Conservation (phyloP, 192 early-diverging fungal genomes). For the Coemansia biformis region DNA sequence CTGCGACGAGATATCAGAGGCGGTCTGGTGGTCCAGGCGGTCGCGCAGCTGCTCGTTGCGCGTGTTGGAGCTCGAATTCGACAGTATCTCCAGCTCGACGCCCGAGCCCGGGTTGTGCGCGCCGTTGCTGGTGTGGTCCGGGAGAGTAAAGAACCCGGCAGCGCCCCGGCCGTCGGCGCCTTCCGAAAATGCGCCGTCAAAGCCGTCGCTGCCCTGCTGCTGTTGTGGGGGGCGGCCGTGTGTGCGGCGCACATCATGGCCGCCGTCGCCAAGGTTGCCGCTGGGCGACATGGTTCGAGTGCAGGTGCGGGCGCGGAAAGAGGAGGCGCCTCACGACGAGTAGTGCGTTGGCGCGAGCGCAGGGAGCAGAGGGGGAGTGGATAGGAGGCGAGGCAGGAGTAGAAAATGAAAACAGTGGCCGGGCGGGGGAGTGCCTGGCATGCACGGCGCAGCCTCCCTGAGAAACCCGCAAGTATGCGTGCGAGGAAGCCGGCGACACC, state of each 20-base stretch:
- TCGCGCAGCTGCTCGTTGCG: constrained; percentile 35
- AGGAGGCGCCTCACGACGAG: too few species aligned
- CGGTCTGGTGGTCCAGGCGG: constrained; percentile 41
- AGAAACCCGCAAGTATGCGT: too few species aligned
- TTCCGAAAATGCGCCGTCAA: constrained; percentile 30
- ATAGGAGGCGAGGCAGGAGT: too few species aligned
- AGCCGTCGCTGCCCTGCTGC: constrained; percentile 18
- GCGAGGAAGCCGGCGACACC: too few species aligned
- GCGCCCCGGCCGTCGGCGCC: constrained; percentile 4
- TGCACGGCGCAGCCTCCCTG: too few species aligned
- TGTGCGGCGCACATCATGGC: constrained; percentile 5
- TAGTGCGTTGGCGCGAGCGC: too few species aligned
- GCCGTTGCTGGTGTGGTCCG: constrained; percentile 4
- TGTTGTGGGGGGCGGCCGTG: constrained; percentile 6
- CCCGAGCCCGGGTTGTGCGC: constrained; percentile 3
- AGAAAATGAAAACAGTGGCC: too few species aligned
- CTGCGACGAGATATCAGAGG: constrained; percentile 46
- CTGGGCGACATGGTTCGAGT: background rate
- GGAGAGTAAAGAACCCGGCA: constrained; percentile 19
- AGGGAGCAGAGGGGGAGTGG: too few species aligned
- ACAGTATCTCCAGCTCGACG: constrained; percentile 46
- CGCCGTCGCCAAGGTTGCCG: constrained; percentile 13
- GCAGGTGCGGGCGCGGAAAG: background rate
- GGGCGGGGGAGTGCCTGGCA: too few species aligned
- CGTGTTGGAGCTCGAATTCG: constrained; percentile 42